phyloP scores from a whole-genome alignment of 805 yeast genomes.

The Metschnikowia drakensbergensis region DNA sequence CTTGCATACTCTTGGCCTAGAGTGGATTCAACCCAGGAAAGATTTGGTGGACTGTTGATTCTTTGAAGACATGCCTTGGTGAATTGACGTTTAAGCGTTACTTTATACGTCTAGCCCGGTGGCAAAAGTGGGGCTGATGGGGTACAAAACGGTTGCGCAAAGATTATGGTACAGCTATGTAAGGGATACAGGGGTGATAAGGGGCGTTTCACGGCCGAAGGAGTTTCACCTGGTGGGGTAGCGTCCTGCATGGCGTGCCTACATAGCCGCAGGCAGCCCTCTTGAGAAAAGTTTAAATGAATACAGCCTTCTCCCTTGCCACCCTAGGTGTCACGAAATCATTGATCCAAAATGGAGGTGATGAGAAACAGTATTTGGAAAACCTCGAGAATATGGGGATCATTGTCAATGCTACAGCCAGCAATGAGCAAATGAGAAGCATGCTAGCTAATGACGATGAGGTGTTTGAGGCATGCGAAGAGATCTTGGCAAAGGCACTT shows the following conservation, averaged over 20 bases:
- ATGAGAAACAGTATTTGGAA: not conserved
- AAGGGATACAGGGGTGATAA: not conserved
- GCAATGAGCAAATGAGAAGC: not conserved
- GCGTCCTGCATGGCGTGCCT: not conserved
- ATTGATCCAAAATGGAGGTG: constrained; percentile 6
- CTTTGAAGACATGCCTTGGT: too few species aligned
- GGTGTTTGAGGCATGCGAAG: constrained; percentile 7
- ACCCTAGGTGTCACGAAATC: not conserved
- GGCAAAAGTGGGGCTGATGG: not conserved
- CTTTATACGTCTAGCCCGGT: not conserved
- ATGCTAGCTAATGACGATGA: constrained; percentile 1
- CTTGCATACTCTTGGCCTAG: too few species aligned
- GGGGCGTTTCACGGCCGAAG: not conserved
- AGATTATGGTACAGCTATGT: not conserved
- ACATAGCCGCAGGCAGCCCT: not conserved
- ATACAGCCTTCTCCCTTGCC: not conserved
- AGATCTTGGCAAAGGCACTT: constrained; percentile 9
- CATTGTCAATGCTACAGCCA: constrained; percentile 1
- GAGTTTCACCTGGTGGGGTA: not conserved
- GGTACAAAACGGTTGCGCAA: not conserved
- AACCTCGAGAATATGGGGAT: constrained; percentile 1
- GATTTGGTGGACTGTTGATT: too few species aligned
- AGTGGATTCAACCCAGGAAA: too few species aligned
- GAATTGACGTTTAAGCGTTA: too few species aligned
- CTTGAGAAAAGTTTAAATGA: constrained; percentile 3